A percentile compares a stretch with the other conserved stretches of the same genome.
These are phyloP conservation scores for Acanthamoeba royreba DNA, from an alignment of 208 protist genomes.

Conservation along the genomic window DNA sequence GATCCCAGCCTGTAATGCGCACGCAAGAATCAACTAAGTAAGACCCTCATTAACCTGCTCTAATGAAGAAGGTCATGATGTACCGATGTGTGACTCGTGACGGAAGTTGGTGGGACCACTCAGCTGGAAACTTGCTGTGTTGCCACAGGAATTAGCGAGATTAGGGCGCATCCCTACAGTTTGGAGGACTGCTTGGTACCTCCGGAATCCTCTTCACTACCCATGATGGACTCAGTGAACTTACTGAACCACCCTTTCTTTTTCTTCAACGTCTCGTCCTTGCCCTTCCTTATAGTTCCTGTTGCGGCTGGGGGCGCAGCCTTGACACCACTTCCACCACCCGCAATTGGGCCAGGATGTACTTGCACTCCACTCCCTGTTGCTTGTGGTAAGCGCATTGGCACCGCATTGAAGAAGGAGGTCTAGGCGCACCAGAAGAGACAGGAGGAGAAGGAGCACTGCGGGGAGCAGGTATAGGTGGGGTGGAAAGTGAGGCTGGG, in stretches of 20 bases:
- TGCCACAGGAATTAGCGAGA: background rate
- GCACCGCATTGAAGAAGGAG: too few relatives aligned
- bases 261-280: background rate
- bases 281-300: background rate
- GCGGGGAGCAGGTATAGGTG: background rate
- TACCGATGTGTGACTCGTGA: conserved; percentile 53
- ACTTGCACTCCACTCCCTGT: too few relatives aligned
- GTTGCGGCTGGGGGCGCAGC: background rate
- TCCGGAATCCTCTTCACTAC: background rate
- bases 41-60: background rate
- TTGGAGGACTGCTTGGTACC: background rate
- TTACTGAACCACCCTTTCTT: background rate
- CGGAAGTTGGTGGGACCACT: conserved; percentile 55
- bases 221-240: background rate
- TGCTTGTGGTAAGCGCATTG: too few relatives aligned
- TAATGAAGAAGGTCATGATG: background rate
- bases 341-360: too few relatives aligned
- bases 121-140: background rate
- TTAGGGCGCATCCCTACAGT: too few relatives aligned
- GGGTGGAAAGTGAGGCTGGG: background rate
- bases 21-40: background rate
- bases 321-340: background rate
- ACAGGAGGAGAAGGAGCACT: background rate
- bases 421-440: too few relatives aligned
- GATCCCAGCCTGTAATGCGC: conserved; percentile 59